phyloP scores from a whole-genome alignment of 2,329 filamentous ascomycete genomes.

The Aspergillus pseudoviridinutans region DNA sequence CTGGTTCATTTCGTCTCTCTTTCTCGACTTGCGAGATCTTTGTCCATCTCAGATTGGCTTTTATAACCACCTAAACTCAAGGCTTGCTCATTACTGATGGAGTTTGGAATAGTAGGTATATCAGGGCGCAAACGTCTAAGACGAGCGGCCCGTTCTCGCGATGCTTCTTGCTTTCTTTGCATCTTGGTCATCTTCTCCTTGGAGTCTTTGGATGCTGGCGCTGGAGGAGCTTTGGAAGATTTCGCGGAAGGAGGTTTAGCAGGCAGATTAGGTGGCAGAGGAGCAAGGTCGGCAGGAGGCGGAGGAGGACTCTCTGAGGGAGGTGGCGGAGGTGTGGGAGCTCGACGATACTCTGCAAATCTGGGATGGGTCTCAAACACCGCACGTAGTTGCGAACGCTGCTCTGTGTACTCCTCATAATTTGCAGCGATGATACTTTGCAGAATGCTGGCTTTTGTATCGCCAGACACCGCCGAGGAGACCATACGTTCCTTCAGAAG shows the following conservation, averaged over 20 bases:
- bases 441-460: conserved; percentile 56
- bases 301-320: conserved; percentile 14
- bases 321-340: conserved; percentile 24
- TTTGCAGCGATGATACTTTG: conserved; percentile 70
- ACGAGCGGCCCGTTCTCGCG: conserved; percentile 27
- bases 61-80: conserved; percentile 30
- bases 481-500: conserved; percentile 57
- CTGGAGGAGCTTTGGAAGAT: not conserved
- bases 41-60: conserved; percentile 29
- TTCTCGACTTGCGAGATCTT: conserved; percentile 24
- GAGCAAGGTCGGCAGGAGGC: conserved; percentile 13
- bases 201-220: conserved; percentile 8
- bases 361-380: conserved; percentile 45
- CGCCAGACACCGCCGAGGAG: conserved; percentile 17
- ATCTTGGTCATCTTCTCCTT: conserved; percentile 22
- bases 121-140: conserved; percentile 29
- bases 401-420: conserved; percentile 68
- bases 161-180: conserved; percentile 24
- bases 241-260: conserved; percentile 8
- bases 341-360: conserved; percentile 29
- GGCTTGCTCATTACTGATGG: conserved; percentile 26
- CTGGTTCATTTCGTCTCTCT: conserved; percentile 12
- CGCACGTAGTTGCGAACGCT: conserved; percentile 60
- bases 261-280: conserved; percentile 23
- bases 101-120: conserved; percentile 21